Evolutionary conservation across 495 filamentous ascomycete species (phyloP).

Genomic region (Astrothelium subdiscretum): DNA sequence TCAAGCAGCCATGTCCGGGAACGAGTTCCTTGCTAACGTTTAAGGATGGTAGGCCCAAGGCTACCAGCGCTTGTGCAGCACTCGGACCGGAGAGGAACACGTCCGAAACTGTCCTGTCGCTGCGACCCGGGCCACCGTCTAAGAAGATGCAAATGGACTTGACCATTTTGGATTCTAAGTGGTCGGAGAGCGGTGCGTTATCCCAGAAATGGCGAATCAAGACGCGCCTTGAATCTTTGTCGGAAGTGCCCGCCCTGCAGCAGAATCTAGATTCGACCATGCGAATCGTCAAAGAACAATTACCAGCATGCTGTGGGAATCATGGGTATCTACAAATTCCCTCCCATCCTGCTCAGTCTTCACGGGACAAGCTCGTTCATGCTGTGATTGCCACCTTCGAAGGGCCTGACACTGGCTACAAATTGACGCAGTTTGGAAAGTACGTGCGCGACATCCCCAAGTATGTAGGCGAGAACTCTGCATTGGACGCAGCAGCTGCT

Average conservation of each 20-base stretch:
- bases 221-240: not conserved
- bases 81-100: not conserved
- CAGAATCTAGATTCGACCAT: not conserved
- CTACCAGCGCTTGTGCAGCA: not conserved
- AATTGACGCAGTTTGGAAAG: not conserved
- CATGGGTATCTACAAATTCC: not conserved
- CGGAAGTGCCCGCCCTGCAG: not conserved
- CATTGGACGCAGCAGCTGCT: not conserved
- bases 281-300: not conserved
- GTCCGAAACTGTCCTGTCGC: not conserved
- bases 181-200: not conserved
- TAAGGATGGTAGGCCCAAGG: not conserved
- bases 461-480: not conserved
- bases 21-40: not conserved
- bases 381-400: not conserved
- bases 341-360: not conserved
- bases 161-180: not conserved
- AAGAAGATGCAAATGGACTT: not conserved
- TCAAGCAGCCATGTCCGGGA: not conserved
- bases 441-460: not conserved
- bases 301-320: not conserved
- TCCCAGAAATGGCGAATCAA: constrained; percentile 1
- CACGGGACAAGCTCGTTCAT: not conserved
- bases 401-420: not conserved
- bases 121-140: not conserved